Evolutionary conservation across 768 basidiomycete genomes (phyloP).

Genomic region (Antrodiella citrinella): DNA sequence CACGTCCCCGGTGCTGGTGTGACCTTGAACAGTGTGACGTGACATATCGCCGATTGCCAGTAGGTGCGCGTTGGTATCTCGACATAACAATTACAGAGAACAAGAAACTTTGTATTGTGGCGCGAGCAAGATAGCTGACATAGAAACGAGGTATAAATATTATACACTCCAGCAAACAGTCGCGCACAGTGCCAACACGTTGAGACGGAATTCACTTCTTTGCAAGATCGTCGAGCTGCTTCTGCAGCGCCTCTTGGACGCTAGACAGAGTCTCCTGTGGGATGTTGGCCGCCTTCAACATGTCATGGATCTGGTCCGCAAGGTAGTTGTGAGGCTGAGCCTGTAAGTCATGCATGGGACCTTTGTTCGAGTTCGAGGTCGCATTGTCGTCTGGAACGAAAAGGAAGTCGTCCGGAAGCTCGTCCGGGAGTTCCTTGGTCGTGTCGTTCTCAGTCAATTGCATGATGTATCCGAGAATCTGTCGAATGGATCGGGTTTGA

Average conservation of each 20-base stretch:
- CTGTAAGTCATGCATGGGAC: not conserved
- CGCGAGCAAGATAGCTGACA: too few species aligned
- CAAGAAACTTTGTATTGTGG: too few species aligned
- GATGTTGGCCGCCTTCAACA: not conserved
- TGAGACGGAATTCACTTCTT: too few species aligned
- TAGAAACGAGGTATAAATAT: too few species aligned
- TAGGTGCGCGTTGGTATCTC: too few species aligned
- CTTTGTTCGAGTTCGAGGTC: not conserved
- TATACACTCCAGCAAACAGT: too few species aligned
- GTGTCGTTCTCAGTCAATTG: not conserved
- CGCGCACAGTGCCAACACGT: too few species aligned
- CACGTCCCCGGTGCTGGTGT: too few species aligned
- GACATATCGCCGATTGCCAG: too few species aligned
- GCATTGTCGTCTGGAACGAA: not conserved
- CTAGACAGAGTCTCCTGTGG: not conserved
- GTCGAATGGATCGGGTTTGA: too few species aligned
- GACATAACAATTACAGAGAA: too few species aligned
- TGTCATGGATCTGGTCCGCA: not conserved
- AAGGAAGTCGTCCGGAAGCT: not conserved
- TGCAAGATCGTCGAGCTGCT: not conserved
- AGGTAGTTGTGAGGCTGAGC: not conserved
- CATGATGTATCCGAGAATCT: constrained; percentile 1
- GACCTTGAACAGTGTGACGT: too few species aligned
- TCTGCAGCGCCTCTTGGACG: not conserved
- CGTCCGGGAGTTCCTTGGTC: not conserved